Base-by-base conservation (phyloP, 208 protist genomes). In the Novymonas esmeraldas region DNA sequence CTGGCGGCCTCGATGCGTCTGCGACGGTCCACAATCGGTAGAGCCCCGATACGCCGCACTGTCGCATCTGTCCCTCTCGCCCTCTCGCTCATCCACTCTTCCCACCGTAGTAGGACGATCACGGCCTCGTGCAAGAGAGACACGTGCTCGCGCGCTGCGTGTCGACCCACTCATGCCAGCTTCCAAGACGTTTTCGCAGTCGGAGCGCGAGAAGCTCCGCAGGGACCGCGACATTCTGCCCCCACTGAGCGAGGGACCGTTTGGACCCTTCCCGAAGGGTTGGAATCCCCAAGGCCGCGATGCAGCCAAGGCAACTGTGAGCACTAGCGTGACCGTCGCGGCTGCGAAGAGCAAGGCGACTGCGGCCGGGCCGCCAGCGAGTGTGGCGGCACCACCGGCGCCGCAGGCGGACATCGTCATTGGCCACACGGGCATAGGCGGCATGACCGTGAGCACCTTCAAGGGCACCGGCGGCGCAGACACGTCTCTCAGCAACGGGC, bases 371-470 rank as follows among this genome's bases (percentile, higher is more conserved):
- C 60, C 39, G 29, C 31, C 38, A 28, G 29, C 33, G 11, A 34
- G 18, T 6, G 60, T 42, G n/a, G 64, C 64, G 41, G 42, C 64
- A 31, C 49, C 50, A 14, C 69, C 69, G 52, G 29, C 29, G 22
- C 42, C 50, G 31, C 55, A 55, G 44, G 34, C 39, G 22, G 64
- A 60, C 54, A 81, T 92, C 22, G 81, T 92, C 36, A 64, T 92
- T 28, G 81, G 83, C 18, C 90, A 91, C 82, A 92, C 87, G 1
- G 90, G 90, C 39, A 91, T 67, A 6, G 90, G 90, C 5, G 90
- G 90, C 33, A 91, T 95, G 87, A 73, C 81, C 0, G 81, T 87
- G 70, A 95, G 90, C 76, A 92, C 87, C 34, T 92, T 95, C 73
- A 90, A 90, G 42, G 73, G 80, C 34, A 79, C 41, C 44, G 82